Evolutionary conservation across 257 asterid genomes (phyloP).

Genomic region (Ajuga chamaepitys): DNA sequence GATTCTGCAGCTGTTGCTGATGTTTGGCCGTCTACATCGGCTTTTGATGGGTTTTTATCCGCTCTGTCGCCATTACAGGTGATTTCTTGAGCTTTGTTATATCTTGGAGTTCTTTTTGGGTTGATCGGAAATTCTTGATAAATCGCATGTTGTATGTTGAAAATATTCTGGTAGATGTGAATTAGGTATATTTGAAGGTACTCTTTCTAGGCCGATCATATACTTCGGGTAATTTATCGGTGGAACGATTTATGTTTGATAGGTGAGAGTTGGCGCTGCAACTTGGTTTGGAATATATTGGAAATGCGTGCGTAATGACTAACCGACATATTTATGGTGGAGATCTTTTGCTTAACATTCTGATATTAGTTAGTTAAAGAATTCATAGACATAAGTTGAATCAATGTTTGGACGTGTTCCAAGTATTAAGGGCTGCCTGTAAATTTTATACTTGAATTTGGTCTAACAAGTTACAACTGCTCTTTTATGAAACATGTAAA

Average conservation of each 20-base stretch:
- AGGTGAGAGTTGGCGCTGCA: background rate
- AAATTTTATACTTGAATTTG: background rate
- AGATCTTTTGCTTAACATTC: background rate
- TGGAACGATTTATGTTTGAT: background rate
- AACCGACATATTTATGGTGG: background rate
- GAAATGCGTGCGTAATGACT: background rate
- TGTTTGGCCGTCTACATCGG: conserved; percentile 92
- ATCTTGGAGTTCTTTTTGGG: background rate
- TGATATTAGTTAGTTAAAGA: background rate
- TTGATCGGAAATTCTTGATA: conserved; percentile 13
- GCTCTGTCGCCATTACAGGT: conserved; percentile 87
- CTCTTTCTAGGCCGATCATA: background rate
- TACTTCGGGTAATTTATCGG: background rate
- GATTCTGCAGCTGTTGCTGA: conserved; percentile 97
- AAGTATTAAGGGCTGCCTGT: background rate
- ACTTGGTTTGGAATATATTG: conserved; percentile 1
- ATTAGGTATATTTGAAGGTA: background rate
- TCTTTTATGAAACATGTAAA: background rate
- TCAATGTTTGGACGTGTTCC: background rate
- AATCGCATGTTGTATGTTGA: background rate
- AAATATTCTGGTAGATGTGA: conserved; percentile 11
- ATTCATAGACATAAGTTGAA: background rate
- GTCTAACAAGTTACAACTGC: background rate
- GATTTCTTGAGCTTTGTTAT: background rate
- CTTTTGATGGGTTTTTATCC: conserved; percentile 77